Evolutionary conservation across 306 rosid genomes (phyloP), one percentile per base, ranked within the genome.

Genomic region (Benincasa hispida): DNA sequence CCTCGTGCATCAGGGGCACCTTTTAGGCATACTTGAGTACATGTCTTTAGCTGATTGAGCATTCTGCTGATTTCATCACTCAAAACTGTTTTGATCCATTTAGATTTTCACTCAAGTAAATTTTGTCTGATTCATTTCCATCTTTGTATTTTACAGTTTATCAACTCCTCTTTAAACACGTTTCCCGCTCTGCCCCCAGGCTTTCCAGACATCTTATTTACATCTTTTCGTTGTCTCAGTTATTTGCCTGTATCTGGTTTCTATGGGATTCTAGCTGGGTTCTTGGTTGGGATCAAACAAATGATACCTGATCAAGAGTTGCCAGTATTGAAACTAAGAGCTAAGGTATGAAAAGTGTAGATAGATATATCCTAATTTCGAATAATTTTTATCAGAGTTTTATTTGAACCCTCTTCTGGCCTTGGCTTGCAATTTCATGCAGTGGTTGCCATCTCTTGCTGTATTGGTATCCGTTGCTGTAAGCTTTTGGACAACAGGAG

Each of bases 231-330:
- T 82, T 51, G 67, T 55, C 67, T 41, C 80, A 93, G 98, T 41
- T 93, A 93, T 79, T 70, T 83, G 75, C 97, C 97, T 65, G 87
- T 93, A 73, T 91, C 97, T 79, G 98, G 98, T 82, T 93, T 93
- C 84, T 86, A 90, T 76, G 98, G 98, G 66, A 84, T 93, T 79
- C 89, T 91, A 25, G 80, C 92, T 24, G 98, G 98, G 72, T 88
- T 93, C 80, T 86, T 93, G 92, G 98, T 93, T 83, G 96, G 98
- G 79, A 85, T 93, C 82, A 93, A 93, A 82, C 98, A 93, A 88
- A 93, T 90, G 66, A 83, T 91, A 82, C 98, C 98, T 6, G 98
- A 93, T 82, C 96, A 91, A 81, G 94, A 93, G 85, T 77, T 93
- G 79, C 97, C 98, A 47, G 57, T 83, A 55, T 55, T 93, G 75